Conservation (phyloP, 2,329 filamentous ascomycete genomes). For the Alternaria sp. region DNA sequence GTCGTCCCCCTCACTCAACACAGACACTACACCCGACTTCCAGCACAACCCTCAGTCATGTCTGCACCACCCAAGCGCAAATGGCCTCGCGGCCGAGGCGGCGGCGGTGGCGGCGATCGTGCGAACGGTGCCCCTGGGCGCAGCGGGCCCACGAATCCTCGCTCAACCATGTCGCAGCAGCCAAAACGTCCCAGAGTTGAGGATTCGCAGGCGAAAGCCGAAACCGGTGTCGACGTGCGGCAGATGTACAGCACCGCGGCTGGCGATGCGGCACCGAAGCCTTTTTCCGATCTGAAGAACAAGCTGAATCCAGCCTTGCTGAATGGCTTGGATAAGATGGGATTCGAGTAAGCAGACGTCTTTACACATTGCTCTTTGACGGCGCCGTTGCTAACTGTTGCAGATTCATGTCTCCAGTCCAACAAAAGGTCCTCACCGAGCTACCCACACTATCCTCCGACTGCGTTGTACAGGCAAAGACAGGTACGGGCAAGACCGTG, state of each 20-base stretch:
- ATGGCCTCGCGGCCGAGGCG: constrained; percentile 29
- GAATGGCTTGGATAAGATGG: constrained; percentile 47
- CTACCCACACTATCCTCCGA: constrained; percentile 60
- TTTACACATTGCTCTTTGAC: not conserved
- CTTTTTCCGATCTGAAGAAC: constrained; percentile 40
- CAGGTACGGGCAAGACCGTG: constrained; percentile 61
- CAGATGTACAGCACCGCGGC: constrained; percentile 37
- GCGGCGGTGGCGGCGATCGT: constrained; percentile 20
- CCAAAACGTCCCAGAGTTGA: constrained; percentile 36
- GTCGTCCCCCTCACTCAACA: constrained; percentile 22
- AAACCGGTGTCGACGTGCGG: constrained; percentile 30
- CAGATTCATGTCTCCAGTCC: constrained; percentile 63
- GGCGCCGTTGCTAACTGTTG: constrained; percentile 17
- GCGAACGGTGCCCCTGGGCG: constrained; percentile 14
- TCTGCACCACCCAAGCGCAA: constrained; percentile 39
- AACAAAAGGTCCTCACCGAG: constrained; percentile 62
- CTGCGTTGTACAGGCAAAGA: constrained; percentile 64
- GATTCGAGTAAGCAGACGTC: constrained; percentile 44
- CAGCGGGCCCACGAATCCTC: constrained; percentile 19
- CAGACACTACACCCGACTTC: constrained; percentile 19
- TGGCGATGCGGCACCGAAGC: constrained; percentile 33
- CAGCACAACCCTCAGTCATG: constrained; percentile 22
- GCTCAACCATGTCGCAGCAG: constrained; percentile 29
- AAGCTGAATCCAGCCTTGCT: constrained; percentile 40
- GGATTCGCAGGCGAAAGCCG: constrained; percentile 13